Conservation (phyloP, 192 early-diverging fungal genomes). For the Podila clonocystis region DNA sequence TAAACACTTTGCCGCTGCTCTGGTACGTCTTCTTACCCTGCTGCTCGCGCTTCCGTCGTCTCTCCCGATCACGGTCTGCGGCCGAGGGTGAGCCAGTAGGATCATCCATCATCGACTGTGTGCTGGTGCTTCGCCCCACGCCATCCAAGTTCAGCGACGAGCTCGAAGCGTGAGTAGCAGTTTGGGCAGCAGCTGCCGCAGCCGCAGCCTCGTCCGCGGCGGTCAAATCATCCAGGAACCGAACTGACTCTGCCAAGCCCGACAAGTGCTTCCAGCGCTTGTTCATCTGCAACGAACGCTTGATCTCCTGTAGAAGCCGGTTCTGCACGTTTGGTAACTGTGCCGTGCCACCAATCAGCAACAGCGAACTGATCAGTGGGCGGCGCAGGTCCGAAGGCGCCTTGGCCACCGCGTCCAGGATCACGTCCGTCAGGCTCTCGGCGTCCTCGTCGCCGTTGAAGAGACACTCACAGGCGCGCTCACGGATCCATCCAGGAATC, state of each 20-base stretch:
- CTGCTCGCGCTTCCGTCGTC: slow-evolving; percentile 15
- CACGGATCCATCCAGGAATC: slow-evolving; percentile 89
- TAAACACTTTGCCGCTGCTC: slow-evolving; percentile 70
- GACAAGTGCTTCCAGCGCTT: slow-evolving; percentile 58
- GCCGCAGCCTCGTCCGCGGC: slow-evolving; percentile 23
- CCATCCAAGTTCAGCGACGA: background rate
- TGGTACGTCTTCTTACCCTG: slow-evolving; percentile 33
- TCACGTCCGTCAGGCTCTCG: slow-evolving; percentile 56
- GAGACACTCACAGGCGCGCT: slow-evolving; percentile 80
- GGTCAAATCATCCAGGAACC: slow-evolving; percentile 63
- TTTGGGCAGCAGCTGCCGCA: slow-evolving; percentile 16
- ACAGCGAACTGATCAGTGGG: slow-evolving; percentile 67
- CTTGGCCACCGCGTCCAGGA: slow-evolving; percentile 48
- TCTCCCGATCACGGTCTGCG: slow-evolving; percentile 30
- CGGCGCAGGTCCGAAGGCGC: slow-evolving; percentile 77
- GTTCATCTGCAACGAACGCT: slow-evolving; percentile 56
- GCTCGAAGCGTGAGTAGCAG: background rate
- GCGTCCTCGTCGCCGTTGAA: slow-evolving; percentile 83
- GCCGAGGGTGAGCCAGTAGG: background rate
- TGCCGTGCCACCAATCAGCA: slow-evolving; percentile 82
- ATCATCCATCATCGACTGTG: slow-evolving; percentile 26
- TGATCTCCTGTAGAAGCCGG: slow-evolving; percentile 71
- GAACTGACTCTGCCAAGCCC: slow-evolving; percentile 59
- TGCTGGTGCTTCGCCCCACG: slow-evolving; percentile 3
- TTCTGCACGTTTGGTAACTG: slow-evolving; percentile 77